A percentile compares a stretch with the other conserved stretches of the same genome.
Conservation (phyloP, 2,329 filamentous ascomycete species). For the Fusarium vanettenii region DNA sequence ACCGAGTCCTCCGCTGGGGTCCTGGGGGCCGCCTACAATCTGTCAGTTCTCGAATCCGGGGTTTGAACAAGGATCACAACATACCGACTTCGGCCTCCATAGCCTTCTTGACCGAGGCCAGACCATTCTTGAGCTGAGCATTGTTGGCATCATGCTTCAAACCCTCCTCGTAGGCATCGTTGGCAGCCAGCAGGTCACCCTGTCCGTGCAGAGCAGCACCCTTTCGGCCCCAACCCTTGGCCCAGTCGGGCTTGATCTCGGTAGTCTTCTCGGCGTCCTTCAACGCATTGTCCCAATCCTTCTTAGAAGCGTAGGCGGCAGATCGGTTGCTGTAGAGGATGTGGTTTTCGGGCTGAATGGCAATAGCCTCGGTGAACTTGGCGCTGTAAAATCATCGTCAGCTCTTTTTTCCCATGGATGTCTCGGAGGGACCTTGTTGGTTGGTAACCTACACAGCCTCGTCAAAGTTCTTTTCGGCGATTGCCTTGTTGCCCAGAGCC, state of each 20-base stretch:
- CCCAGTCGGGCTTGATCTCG: slow-evolving; percentile 96
- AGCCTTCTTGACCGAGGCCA: slow-evolving; percentile 86
- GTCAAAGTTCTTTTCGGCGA: slow-evolving; percentile 95
- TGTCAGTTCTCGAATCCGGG: slow-evolving; percentile 7
- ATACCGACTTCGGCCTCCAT: slow-evolving; percentile 71
- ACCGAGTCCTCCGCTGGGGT: slow-evolving; percentile 82
- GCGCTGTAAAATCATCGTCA: slow-evolving; percentile 66
- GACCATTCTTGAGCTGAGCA: slow-evolving; percentile 89
- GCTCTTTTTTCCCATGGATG: slow-evolving; percentile 3
- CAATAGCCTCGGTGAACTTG: slow-evolving; percentile 95
- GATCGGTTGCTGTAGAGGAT: slow-evolving; percentile 99
- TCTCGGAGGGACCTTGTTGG: not conserved
- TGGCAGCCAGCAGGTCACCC: slow-evolving; percentile 85
- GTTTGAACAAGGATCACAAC: not conserved
- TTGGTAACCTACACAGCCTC: slow-evolving; percentile 83
- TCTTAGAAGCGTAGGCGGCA: slow-evolving; percentile 87
- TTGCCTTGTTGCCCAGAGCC: slow-evolving; percentile 98
- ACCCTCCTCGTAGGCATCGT: slow-evolving; percentile 94
- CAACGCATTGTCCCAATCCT: slow-evolving; percentile 85
- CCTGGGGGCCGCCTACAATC: slow-evolving; percentile 51
- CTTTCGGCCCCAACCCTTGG: slow-evolving; percentile 95
- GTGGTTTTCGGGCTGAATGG: slow-evolving; percentile 88
- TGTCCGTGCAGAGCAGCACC: slow-evolving; percentile 90
- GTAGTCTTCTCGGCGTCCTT: slow-evolving; percentile 94
- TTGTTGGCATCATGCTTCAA: slow-evolving; percentile 93